These are phyloP conservation scores for Euphorbia lathyris DNA, from an alignment of 345 rosid species.

Conservation along the genomic window DNA sequence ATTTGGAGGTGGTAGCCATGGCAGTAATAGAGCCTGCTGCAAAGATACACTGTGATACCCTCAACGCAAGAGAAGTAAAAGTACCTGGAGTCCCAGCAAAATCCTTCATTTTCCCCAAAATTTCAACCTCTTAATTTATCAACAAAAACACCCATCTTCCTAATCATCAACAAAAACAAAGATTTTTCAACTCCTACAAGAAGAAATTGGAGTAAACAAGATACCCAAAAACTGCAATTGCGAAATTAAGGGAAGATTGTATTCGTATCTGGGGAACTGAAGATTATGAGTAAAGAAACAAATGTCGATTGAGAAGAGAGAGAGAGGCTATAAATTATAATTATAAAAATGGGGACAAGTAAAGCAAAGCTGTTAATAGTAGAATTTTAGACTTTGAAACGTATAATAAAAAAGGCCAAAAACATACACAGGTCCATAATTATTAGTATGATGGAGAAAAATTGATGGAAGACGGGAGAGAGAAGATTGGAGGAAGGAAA, in stretches of 20 bases:
- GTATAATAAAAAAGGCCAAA: neutral
- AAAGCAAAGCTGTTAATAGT: neutral
- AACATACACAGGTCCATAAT: no score
- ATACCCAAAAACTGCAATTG: slow-evolving; percentile 14
- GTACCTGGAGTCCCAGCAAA: no score
- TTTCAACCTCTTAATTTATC: no score
- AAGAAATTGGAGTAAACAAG: neutral
- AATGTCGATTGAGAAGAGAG: neutral
- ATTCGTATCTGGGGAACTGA: neutral
- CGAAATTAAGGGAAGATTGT: neutral
- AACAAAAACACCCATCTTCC: no score
- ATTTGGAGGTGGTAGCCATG: slow-evolving; percentile 55
- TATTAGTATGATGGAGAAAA: no score
- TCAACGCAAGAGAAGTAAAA: no score
- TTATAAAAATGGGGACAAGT: slow-evolving; percentile 4
- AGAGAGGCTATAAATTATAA: no score
- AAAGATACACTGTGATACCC: slow-evolving; percentile 63
- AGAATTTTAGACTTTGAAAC: neutral
- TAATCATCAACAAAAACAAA: no score
- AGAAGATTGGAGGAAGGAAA: no score
- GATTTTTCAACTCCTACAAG: neutral
- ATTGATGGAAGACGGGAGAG: no score
- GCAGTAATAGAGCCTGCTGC: slow-evolving; percentile 75
- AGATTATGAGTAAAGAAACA: neutral
- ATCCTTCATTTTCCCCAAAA: no score